These are phyloP conservation scores for Chlamydomonas urium DNA, from an alignment of 139 green algal species.

Conservation along the genomic window DNA sequence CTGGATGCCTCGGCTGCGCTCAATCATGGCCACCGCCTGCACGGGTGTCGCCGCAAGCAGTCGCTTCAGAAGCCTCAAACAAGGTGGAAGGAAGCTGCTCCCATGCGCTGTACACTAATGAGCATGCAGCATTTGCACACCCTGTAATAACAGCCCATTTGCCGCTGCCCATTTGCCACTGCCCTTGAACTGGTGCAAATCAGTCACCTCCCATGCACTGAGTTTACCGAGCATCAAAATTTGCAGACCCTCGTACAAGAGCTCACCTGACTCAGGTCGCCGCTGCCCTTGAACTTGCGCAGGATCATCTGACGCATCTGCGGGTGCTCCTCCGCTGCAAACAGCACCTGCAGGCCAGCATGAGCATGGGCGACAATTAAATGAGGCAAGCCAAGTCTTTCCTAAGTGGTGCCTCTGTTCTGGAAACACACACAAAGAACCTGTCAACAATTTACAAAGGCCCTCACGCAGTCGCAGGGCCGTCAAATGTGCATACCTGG, in stretches of 20 bases:
- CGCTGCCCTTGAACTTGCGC: conserved; percentile 44
- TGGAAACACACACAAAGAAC: neutral
- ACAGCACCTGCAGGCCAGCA: conserved; percentile 55
- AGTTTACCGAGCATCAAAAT: too few species aligned
- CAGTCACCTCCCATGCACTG: neutral
- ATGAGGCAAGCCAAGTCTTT: too few species aligned
- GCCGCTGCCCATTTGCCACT: neutral
- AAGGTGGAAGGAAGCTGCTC: too few species aligned
- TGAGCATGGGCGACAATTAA: too few species aligned
- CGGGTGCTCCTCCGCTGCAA: conserved; percentile 59
- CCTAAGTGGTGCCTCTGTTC: neutral
- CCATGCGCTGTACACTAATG: neutral
- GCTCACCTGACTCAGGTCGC: neutral
- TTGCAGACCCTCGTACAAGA: too few species aligned
- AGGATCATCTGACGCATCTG: conserved; percentile 72
- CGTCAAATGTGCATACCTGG: conserved; percentile 2
- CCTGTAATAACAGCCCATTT: neutral
- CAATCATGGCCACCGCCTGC: conserved; percentile 56
- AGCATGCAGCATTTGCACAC: neutral
- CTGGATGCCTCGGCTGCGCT: conserved; percentile 60
- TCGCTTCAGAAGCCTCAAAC: too few species aligned
- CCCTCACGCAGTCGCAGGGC: neutral
- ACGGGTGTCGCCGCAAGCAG: neutral
- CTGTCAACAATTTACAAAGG: neutral
- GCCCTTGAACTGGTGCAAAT: neutral